Conservation (phyloP, 805 yeast species). For the Zygotorulaspora sp. region DNA sequence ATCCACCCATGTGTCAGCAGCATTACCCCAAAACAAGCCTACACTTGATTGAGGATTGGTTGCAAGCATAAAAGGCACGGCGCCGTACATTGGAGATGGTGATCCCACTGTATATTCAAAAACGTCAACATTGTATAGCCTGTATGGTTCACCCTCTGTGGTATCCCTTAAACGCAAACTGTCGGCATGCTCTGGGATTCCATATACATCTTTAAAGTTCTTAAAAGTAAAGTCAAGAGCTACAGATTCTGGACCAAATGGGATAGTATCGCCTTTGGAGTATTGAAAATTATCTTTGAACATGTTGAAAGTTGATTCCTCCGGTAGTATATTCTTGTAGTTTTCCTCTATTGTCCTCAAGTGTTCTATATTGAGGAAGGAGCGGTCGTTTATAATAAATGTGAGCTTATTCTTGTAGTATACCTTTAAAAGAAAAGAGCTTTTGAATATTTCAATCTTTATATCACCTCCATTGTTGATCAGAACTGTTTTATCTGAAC, state of each 20-base stretch:
- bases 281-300: conserved; percentile 72
- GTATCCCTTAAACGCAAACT: conserved; percentile 72
- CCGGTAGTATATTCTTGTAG: conserved; percentile 42
- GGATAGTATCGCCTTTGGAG: conserved; percentile 56
- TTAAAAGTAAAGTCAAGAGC: conserved; percentile 70
- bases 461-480: conserved; percentile 5
- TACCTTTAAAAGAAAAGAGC: conserved; percentile 39
- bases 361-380: conserved; percentile 80
- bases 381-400: conserved; percentile 61
- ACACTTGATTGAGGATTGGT: conserved; percentile 52
- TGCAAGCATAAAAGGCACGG: conserved; percentile 84
- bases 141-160: conserved; percentile 59
- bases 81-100: conserved; percentile 88
- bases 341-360: conserved; percentile 48
- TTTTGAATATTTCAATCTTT: conserved; percentile 9
- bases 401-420: conserved; percentile 43
- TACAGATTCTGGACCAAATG: conserved; percentile 86
- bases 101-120: conserved; percentile 87
- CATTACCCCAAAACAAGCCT: conserved; percentile 87
- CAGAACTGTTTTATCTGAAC: conserved; percentile 7
- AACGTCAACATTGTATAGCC: conserved; percentile 89
- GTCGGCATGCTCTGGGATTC: conserved; percentile 97
- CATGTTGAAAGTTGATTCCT: conserved; percentile 61
- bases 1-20: conserved; percentile 90
- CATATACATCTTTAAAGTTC: conserved; percentile 65